A percentile compares a stretch with the other conserved stretches of the same genome.
These are phyloP conservation scores for Tetrapisispora fleetii DNA, from an alignment of 805 yeast species.

Conservation along the genomic window DNA sequence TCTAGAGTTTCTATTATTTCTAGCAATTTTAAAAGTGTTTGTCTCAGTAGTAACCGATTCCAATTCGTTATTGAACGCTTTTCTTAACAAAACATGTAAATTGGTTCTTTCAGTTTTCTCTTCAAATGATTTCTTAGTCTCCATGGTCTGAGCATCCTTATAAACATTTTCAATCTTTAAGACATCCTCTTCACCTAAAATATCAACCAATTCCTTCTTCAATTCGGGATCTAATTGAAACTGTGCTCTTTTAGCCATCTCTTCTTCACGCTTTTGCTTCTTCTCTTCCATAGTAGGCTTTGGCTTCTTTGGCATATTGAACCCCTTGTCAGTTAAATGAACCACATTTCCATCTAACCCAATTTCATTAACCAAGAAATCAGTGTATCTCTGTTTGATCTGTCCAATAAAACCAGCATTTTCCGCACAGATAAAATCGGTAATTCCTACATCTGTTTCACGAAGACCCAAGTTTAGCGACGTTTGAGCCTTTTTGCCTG, in stretches of 20 bases:
- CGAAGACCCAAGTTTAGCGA: slow-evolving; percentile 32
- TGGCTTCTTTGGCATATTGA: slow-evolving; percentile 42
- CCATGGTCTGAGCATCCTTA: slow-evolving; percentile 45
- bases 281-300: slow-evolving; percentile 35
- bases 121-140: slow-evolving; percentile 44
- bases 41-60: slow-evolving; percentile 70
- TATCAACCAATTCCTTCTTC: slow-evolving; percentile 37
- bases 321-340: slow-evolving; percentile 67
- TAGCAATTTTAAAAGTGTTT: slow-evolving; percentile 55
- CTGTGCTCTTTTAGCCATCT: slow-evolving; percentile 21
- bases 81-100: slow-evolving; percentile 68
- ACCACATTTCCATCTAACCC: slow-evolving; percentile 58
- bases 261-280: slow-evolving; percentile 27
- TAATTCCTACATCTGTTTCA: slow-evolving; percentile 83
- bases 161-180: slow-evolving; percentile 45
- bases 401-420: slow-evolving; percentile 64
- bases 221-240: slow-evolving; percentile 40
- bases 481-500: neutral
- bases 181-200: slow-evolving; percentile 55
- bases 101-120: slow-evolving; percentile 69
- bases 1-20: slow-evolving; percentile 38
- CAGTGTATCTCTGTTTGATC: slow-evolving; percentile 84
- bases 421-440: slow-evolving; percentile 48
- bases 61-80: slow-evolving; percentile 59
- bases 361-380: slow-evolving; percentile 88